Conservation (phyloP, 805 yeast species). For the Saccharomycopsis lassenensis region DNA sequence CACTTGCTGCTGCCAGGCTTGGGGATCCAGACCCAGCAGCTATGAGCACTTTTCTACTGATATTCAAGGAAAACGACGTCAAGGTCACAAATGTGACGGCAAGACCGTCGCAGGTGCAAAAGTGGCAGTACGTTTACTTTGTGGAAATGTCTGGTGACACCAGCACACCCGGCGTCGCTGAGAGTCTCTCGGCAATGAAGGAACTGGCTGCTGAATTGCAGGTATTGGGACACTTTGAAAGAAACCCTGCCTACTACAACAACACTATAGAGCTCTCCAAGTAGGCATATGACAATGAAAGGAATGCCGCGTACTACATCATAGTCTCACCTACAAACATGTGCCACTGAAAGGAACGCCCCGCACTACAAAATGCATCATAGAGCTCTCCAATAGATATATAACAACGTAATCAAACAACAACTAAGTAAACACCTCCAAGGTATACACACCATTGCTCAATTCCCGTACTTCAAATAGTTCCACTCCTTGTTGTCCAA, state of each 20-base stretch:
- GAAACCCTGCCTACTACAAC: constrained; percentile 5
- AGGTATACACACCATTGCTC: no score
- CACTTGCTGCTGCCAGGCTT: constrained; percentile 56
- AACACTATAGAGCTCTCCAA: constrained; percentile 1
- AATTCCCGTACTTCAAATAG: constrained; percentile 62
- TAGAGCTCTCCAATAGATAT: no score
- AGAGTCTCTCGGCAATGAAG: constrained; percentile 32
- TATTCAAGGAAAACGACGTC: constrained; percentile 42
- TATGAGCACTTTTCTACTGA: constrained; percentile 50
- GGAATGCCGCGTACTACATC: no score
- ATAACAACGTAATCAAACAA: no score
- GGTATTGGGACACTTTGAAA: constrained; percentile 6
- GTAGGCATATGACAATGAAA: no score
- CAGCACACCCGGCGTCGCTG: constrained; percentile 23
- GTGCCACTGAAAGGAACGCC: no score
- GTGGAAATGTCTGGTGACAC: constrained; percentile 50
- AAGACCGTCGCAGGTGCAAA: constrained; percentile 54
- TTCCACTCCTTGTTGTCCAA: constrained; percentile 90
- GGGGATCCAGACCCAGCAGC: constrained; percentile 64
- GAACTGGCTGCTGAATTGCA: constrained; percentile 27
- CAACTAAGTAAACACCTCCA: no score
- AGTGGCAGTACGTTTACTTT: constrained; percentile 80
- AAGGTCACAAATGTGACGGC: constrained; percentile 67
- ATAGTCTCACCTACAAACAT: no score
- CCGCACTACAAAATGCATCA: no score